Conservation (phyloP, 2,329 filamentous ascomycete genomes). For the Xylaria sp. region DNA sequence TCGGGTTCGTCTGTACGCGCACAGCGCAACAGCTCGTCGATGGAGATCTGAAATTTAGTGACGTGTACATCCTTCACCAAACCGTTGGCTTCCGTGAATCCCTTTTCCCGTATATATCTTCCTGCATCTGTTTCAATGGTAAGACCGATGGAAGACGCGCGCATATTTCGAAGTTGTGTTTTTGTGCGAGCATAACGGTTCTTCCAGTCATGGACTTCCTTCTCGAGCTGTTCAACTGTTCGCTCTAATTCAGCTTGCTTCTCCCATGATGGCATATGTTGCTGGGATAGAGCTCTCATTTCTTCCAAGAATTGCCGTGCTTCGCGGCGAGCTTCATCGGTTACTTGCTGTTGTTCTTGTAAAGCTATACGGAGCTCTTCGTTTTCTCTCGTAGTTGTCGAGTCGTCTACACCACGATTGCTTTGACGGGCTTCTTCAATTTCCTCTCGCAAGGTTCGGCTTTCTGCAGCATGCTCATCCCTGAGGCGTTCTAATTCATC, state of each 20-base stretch:
- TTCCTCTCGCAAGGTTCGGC: slow-evolving; percentile 71
- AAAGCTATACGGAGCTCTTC: slow-evolving; percentile 72
- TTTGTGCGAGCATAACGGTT: slow-evolving; percentile 88
- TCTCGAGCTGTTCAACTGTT: slow-evolving; percentile 79
- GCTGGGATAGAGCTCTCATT: slow-evolving; percentile 86
- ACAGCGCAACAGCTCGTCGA: slow-evolving; percentile 86
- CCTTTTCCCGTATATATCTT: slow-evolving; percentile 71
- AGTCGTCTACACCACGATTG: slow-evolving; percentile 52
- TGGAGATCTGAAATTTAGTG: slow-evolving; percentile 92
- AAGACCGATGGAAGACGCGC: slow-evolving; percentile 81
- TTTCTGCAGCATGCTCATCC: slow-evolving; percentile 71
- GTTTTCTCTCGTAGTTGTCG: slow-evolving; percentile 74
- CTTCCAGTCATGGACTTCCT: slow-evolving; percentile 90
- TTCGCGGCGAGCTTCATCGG: slow-evolving; percentile 86
- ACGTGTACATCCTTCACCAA: slow-evolving; percentile 91
- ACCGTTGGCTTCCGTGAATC: slow-evolving; percentile 76
- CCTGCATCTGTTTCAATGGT: slow-evolving; percentile 75
- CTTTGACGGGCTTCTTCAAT: slow-evolving; percentile 63
- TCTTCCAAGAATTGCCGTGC: slow-evolving; percentile 85
- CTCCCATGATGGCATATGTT: slow-evolving; percentile 81
- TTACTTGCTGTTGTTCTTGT: slow-evolving; percentile 80
- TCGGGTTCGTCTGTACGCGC: slow-evolving; percentile 79
- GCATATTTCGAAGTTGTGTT: slow-evolving; percentile 83
- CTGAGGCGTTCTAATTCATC: slow-evolving; percentile 80
- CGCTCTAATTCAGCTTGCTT: slow-evolving; percentile 81